Evolutionary conservation across 768 basidiomycete species (phyloP).

Genomic region (Strobilomyces confusus): DNA sequence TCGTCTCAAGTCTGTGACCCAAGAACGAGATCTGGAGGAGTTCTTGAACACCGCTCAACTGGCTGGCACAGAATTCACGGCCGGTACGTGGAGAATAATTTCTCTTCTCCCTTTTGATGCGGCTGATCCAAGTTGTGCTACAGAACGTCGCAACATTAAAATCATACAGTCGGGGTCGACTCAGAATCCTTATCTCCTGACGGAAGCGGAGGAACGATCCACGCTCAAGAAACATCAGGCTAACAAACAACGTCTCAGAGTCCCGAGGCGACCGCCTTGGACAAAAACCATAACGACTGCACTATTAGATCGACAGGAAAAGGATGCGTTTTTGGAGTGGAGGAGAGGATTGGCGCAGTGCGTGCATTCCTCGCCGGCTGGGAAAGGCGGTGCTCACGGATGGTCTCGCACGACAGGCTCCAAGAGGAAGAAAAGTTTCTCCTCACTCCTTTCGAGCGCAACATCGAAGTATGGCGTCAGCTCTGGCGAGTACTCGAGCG

Average conservation of each 20-base stretch:
- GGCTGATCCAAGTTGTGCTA: conserved; percentile 3
- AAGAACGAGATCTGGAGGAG: conserved; percentile 93
- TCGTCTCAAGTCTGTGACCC: conserved; percentile 87
- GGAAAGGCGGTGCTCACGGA: not conserved
- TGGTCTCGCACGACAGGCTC: conserved; percentile 47
- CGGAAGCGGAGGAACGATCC: conserved; percentile 74
- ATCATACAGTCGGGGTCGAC: conserved; percentile 55
- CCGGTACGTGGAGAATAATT: conserved; percentile 51
- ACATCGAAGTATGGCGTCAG: conserved; percentile 97
- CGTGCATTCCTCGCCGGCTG: conserved; percentile 30
- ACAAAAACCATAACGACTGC: conserved; percentile 70
- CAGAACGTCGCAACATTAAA: conserved; percentile 78
- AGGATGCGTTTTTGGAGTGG: conserved; percentile 91
- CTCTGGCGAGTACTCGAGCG: conserved; percentile 96
- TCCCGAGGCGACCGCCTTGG: conserved; percentile 91
- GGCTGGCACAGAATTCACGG: conserved; percentile 93
- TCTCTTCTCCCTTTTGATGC: not conserved
- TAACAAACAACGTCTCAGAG: conserved; percentile 71
- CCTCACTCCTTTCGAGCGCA: conserved; percentile 96
- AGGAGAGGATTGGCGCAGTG: conserved; percentile 87
- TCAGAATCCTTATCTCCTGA: conserved; percentile 85
- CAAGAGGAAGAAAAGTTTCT: conserved; percentile 85
- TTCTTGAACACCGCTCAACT: conserved; percentile 93
- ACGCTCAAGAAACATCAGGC: conserved; percentile 70
- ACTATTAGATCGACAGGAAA: conserved; percentile 86